Base-by-base conservation (phyloP, 345 rosid species). In the Murraya koenigii region DNA sequence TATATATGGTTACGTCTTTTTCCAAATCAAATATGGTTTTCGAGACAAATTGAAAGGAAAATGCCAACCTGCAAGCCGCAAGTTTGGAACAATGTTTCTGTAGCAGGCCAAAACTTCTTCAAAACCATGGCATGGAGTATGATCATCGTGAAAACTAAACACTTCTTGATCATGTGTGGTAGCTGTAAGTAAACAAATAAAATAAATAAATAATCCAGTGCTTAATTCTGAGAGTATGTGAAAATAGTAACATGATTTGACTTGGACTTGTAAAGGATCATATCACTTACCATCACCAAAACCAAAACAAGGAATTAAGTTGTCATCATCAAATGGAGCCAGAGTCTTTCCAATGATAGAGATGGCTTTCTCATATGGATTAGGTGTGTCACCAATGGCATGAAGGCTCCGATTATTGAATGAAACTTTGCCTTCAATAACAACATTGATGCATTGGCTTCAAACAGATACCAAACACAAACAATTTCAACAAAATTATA, bases 251-350 rank as follows among this genome's bases (percentile, higher is more conserved):
- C 67, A 14, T 60, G 69, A 2, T 32, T 41, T 58, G 61, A 44
- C 49, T 44, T 44, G 13, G 49, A 60, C 39, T 14, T 22, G 5
- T 33, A 7, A 23, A 41, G 41, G 25, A 59, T 62, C 30, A 58
- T 20, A 75, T n/a, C 77, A 69, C 81, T 3, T 83, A 88, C 94
- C 89, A 72, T 94, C 98, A n/a, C 97, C 98, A 82, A 94, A 94
- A 76, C 97, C 98, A 67, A 88, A 91, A 79, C 95, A 91, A 32
- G 95, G 98, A 56, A 94, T 89, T 32, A 94, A 80, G 83, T 91
- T 89, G 80, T 94, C 98, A 2, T 94, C 98, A 17, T 94, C 98
- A 60, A 94, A 94, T 26, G 95, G 90, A 77, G 98, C 88, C 79
- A 94, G 66, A 7, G 98, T 92, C 81, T 81, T 88, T 32, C 98